Evolutionary conservation across 2,329 filamentous ascomycete genomes (phyloP).

Genomic region (Emmonsia crescens): DNA sequence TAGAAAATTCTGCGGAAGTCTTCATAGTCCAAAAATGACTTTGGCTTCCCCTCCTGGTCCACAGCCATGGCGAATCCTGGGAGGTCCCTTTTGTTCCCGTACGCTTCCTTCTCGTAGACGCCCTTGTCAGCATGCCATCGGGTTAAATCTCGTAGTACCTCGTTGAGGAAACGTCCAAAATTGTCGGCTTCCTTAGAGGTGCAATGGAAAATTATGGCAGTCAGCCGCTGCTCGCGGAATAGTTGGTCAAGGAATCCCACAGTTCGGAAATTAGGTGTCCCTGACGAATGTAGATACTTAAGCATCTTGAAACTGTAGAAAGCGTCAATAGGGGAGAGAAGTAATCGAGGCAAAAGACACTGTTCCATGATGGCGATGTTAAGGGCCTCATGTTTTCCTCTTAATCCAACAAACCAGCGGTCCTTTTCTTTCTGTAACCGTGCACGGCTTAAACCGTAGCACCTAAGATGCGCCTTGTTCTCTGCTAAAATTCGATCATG

Average conservation of each 20-base stretch:
- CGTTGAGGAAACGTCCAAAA: conserved; percentile 79
- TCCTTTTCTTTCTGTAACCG: conserved; percentile 66
- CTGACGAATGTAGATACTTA: conserved; percentile 74
- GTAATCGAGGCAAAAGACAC: conserved; percentile 79
- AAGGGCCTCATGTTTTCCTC: conserved; percentile 53
- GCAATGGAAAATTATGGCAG: conserved; percentile 75
- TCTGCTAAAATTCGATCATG: conserved; percentile 63
- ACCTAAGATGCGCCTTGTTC: conserved; percentile 56
- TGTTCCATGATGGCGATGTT: conserved; percentile 75
- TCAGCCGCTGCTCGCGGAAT: conserved; percentile 71
- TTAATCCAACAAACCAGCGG: conserved; percentile 62
- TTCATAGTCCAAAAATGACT: conserved; percentile 66
- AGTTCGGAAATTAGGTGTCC: conserved; percentile 76
- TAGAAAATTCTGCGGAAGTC: conserved; percentile 76
- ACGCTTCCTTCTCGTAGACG: conserved; percentile 72
- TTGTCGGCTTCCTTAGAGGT: conserved; percentile 87
- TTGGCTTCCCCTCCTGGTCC: conserved; percentile 58
- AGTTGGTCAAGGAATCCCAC: conserved; percentile 73
- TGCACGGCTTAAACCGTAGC: conserved; percentile 55
- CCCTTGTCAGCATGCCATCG: conserved; percentile 72
- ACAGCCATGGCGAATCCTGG: conserved; percentile 70
- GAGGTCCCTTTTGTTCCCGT: conserved; percentile 53
- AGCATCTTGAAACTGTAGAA: conserved; percentile 82
- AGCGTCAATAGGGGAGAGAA: conserved; percentile 75
- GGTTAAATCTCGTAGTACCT: conserved; percentile 67